Evolutionary conservation across 768 basidiomycete species (phyloP).

Genomic region (Pleurotus cornucopiae): DNA sequence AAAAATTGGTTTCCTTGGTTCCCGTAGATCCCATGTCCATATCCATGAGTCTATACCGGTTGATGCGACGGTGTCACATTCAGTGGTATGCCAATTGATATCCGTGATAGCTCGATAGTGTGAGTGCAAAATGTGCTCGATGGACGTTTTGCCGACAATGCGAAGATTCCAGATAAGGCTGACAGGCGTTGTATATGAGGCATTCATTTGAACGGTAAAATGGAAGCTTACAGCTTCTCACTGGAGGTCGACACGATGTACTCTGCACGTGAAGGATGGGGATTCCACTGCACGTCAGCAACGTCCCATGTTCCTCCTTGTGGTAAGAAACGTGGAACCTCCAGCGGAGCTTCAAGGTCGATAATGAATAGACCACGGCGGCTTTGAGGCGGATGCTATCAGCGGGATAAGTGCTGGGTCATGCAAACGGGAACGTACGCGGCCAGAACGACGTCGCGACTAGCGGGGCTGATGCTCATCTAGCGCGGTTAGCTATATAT

Average conservation of each 20-base stretch:
- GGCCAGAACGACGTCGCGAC: constrained; percentile 86
- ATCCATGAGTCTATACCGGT: constrained; percentile 93
- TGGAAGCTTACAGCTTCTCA: constrained; percentile 70
- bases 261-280: constrained; percentile 68
- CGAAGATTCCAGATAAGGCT: constrained; percentile 95
- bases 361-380: constrained; percentile 93
- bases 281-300: constrained; percentile 91
- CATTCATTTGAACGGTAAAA: neutral
- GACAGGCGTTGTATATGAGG: neutral
- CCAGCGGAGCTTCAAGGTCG: constrained; percentile 83
- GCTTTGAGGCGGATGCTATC: constrained; percentile 23
- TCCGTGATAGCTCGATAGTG: constrained; percentile 97
- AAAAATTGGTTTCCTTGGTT: constrained; percentile 65
- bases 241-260: constrained; percentile 88
- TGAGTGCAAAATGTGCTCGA: constrained; percentile 80
- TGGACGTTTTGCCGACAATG: constrained; percentile 67
- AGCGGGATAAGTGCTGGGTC: neutral
- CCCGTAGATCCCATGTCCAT: constrained; percentile 89
- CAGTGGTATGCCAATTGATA: constrained; percentile 92
- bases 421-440: constrained; percentile 46
- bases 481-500: constrained; percentile 21
- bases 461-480: constrained; percentile 91
- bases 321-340: constrained; percentile 89
- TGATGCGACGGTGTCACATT: constrained; percentile 83
- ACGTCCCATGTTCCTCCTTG: constrained; percentile 98